Base-by-base conservation (phyloP, 2,329 filamentous ascomycete genomes). In the Dichotomopilus funicola region DNA sequence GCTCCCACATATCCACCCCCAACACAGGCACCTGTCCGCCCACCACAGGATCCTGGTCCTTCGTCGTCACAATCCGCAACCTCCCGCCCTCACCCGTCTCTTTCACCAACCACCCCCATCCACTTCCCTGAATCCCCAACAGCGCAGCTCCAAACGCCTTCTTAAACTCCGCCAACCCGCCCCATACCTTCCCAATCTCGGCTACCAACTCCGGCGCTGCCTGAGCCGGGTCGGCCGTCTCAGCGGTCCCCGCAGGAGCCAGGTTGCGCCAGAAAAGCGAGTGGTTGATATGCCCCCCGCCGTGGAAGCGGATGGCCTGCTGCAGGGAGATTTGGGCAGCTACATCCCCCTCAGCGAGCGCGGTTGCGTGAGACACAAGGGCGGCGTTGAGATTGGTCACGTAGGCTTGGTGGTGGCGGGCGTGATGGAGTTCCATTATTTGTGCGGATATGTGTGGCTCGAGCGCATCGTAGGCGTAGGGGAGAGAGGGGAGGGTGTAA, bases 361-460 rank as follows among this genome's bases (percentile, higher is more conserved):
- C 81, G 27, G 83, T 78, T 56, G 79, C 76, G 61, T 88, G 75
- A 69, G 91, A 84, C 73, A 91, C 85, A 63, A 83, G 76, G 56
- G 89, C 86, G 59, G 85, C 80, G 78, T 96, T 96, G 78, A 89
- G 88, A 71, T 86, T 87, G 73, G 85, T 94, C 65, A 96, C 89
- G 72, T 96, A 96, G 67, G 91, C 91, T 74, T 92, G 85, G 78
- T 96, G 91, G 80, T 96, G 91, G 75, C 91, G 92, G 76, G 82
- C 86, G 82, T 96, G 88, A 80, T 96, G 91, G 46, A 95, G 83
- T 77, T 95, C 89, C 91, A 96, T 96, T 78, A 96, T 96, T 75
- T 94, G 84, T 71, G 88, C 87, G 49, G 87, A 91, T 76, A 96
- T 84, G 68, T 70, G 66, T 12, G 73, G 74, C 73, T 91, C 88